Evolutionary conservation across 345 rosid genomes (phyloP).

Genomic region (Linum usitatissimum): DNA sequence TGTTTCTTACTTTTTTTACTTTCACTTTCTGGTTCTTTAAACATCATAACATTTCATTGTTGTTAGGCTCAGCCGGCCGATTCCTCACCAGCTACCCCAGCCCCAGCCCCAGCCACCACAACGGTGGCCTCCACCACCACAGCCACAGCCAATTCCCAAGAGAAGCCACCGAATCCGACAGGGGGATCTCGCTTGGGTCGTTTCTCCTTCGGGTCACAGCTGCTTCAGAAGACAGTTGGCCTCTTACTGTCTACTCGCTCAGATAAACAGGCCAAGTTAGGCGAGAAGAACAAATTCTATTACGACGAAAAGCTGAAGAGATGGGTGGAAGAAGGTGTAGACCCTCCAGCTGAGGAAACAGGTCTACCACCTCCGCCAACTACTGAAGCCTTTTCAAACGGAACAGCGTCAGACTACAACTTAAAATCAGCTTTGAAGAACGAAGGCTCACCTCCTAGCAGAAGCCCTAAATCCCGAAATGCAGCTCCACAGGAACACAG

Average conservation of each 20-base stretch:
- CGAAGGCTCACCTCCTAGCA: background rate
- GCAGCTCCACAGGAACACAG: background rate
- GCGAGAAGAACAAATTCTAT: slow-evolving; percentile 9
- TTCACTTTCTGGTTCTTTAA: background rate
- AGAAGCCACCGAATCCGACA: background rate
- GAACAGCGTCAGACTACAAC: background rate
- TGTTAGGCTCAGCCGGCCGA: background rate
- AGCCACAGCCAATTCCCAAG: background rate
- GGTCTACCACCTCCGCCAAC: slow-evolving; percentile 9
- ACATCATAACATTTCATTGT: background rate
- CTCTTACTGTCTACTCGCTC: slow-evolving; percentile 1
- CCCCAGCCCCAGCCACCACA: background rate
- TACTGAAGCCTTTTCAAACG: background rate
- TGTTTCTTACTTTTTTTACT: too few species aligned
- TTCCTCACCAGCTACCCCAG: background rate
- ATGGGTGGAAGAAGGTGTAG: slow-evolving; percentile 9
- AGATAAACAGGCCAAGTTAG: slow-evolving; percentile 8
- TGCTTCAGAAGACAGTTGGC: slow-evolving; percentile 7
- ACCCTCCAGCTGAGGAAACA: slow-evolving; percentile 7
- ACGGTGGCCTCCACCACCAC: too few species aligned
- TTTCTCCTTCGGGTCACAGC: slow-evolving; percentile 4
- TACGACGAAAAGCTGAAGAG: slow-evolving; percentile 8
- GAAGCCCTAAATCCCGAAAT: background rate
- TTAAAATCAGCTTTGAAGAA: background rate
- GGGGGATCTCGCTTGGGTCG: slow-evolving; percentile 9